Evolutionary conservation across 2,329 filamentous ascomycete species (phyloP).

Genomic region (Aspergillus sp.): DNA sequence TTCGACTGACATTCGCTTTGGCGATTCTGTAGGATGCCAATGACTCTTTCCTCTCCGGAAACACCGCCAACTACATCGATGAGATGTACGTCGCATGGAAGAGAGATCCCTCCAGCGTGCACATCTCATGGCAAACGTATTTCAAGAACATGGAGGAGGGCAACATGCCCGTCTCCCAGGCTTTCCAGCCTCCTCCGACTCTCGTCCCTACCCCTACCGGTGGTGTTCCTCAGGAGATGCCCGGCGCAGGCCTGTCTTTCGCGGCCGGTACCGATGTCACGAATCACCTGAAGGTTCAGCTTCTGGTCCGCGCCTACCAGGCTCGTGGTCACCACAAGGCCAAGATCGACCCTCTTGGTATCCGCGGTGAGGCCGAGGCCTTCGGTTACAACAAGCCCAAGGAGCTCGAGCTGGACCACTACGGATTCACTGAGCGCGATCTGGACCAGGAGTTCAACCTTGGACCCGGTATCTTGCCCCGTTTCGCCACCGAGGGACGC

Average conservation of each 20-base stretch:
- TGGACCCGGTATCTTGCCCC: slow-evolving; percentile 90
- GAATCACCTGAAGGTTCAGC: slow-evolving; percentile 97
- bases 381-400: slow-evolving; percentile 87
- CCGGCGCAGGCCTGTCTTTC: slow-evolving; percentile 66
- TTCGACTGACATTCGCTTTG: slow-evolving; percentile 26
- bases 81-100: slow-evolving; percentile 99
- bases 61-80: slow-evolving; percentile 97
- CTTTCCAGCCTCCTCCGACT: slow-evolving; percentile 92
- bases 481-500: slow-evolving; percentile 83
- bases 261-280: slow-evolving; percentile 78
- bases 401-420: slow-evolving; percentile 90
- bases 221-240: slow-evolving; percentile 72
- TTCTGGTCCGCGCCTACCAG: slow-evolving; percentile 96
- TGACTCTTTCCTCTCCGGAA: slow-evolving; percentile 95
- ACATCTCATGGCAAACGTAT: slow-evolving; percentile 98
- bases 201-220: slow-evolving; percentile 81
- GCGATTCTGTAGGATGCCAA: slow-evolving; percentile 66
- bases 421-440: slow-evolving; percentile 92
- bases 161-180: slow-evolving; percentile 95
- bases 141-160: slow-evolving; percentile 99
- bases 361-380: slow-evolving; percentile 79
- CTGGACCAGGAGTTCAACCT: slow-evolving; percentile 88
- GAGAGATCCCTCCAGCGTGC: slow-evolving; percentile 86
- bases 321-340: slow-evolving; percentile 98
- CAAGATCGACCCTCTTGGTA: slow-evolving; percentile 92